These are phyloP conservation scores for Diaporthe sp. DNA, from an alignment of 2,329 filamentous ascomycete species.

Conservation along the genomic window DNA sequence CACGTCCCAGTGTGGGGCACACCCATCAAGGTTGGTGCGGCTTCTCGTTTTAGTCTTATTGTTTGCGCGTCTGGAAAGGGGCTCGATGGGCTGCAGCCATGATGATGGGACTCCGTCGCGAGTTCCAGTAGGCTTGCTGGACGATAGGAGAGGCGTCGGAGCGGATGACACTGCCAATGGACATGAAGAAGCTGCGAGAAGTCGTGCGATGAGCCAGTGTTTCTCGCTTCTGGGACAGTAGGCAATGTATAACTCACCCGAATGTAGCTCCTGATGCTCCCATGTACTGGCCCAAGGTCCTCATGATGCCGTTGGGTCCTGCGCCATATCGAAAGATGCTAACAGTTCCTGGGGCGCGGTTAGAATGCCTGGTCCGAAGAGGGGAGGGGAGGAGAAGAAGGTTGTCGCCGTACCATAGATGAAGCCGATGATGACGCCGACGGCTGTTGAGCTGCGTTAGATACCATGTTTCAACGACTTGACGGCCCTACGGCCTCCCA, in stretches of 20 bases:
- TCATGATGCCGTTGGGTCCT: constrained; percentile 92
- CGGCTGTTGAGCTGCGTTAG: constrained; percentile 69
- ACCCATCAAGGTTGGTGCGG: not conserved
- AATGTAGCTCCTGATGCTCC: constrained; percentile 94
- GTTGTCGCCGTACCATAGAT: constrained; percentile 81
- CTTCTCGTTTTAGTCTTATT: constrained; percentile 24
- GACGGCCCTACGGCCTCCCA: not conserved
- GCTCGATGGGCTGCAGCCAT: constrained; percentile 60
- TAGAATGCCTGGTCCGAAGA: not conserved
- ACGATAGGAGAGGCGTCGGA: constrained; percentile 86
- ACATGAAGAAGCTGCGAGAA: constrained; percentile 88
- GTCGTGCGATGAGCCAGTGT: constrained; percentile 36
- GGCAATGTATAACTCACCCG: constrained; percentile 72
- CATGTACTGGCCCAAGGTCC: constrained; percentile 98
- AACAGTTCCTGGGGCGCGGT: constrained; percentile 76
- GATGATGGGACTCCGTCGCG: constrained; percentile 82
- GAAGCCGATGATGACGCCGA: constrained; percentile 96
- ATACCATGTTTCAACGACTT: not conserved
- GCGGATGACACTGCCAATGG: constrained; percentile 95
- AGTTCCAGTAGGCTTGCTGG: constrained; percentile 81
- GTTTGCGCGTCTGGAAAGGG: constrained; percentile 43
- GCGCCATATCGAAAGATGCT: constrained; percentile 97
- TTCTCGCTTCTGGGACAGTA: not conserved
- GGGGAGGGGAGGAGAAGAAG: constrained; percentile 26
- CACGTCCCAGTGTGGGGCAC: not conserved